phyloP scores from a whole-genome alignment of 2,329 filamentous ascomycete genomes.

The Fusarium sp. region DNA sequence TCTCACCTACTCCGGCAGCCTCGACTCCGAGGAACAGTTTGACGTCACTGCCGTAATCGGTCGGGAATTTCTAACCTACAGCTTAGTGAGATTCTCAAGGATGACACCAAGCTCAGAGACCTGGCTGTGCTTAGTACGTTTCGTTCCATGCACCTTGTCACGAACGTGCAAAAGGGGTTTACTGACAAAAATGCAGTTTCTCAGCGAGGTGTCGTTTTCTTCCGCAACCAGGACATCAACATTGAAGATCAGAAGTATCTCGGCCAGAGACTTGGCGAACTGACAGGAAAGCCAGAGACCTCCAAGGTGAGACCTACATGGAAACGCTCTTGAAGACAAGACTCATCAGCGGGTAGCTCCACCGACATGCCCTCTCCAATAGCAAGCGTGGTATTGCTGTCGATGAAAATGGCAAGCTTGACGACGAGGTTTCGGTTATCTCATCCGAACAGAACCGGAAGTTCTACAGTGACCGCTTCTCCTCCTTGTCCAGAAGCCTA shows the following conservation, averaged over 20 bases:
- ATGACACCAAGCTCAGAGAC: conserved; percentile 20
- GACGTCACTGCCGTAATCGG: conserved; percentile 24
- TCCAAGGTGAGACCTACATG: conserved; percentile 14
- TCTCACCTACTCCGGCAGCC: conserved; percentile 12
- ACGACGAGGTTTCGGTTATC: conserved; percentile 26
- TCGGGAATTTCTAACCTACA: conserved; percentile 19
- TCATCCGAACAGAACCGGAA: conserved; percentile 25
- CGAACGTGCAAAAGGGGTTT: background rate
- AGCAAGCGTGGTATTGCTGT: conserved; percentile 26
- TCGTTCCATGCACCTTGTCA: background rate
- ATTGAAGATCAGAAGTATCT: conserved; percentile 24
- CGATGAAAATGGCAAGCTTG: conserved; percentile 23
- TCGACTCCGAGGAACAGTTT: conserved; percentile 17
- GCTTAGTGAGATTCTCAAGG: conserved; percentile 13
- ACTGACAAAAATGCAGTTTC: conserved; percentile 2
- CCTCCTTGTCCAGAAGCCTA: conserved; percentile 15
- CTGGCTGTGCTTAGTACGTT: conserved; percentile 17
- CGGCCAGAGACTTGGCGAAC: conserved; percentile 15
- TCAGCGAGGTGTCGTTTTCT: conserved; percentile 23
- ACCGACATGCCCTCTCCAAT: conserved; percentile 22
- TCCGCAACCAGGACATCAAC: conserved; percentile 19
- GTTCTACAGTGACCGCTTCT: conserved; percentile 23
- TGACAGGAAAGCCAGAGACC: conserved; percentile 26
- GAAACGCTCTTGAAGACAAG: background rate
- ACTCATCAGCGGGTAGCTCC: conserved; percentile 3